Evolutionary conservation across 345 rosid species (phyloP).

Genomic region (Salix caprea): DNA sequence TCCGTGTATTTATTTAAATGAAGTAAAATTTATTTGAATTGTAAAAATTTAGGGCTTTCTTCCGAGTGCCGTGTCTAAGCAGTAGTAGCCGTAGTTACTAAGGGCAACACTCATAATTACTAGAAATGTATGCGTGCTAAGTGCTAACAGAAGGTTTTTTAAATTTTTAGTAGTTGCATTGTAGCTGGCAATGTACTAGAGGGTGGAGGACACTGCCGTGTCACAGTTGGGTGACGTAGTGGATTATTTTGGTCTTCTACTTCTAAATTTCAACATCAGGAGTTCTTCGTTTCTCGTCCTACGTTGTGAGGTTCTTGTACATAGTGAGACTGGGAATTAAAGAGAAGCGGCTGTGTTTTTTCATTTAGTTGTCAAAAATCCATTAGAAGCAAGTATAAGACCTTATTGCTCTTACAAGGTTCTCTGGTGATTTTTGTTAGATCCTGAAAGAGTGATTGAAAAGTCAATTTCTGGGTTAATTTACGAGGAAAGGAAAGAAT

Average conservation of each 20-base stretch:
- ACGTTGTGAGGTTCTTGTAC: background rate
- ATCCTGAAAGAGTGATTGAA: background rate
- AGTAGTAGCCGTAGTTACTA: background rate
- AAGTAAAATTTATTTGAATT: background rate
- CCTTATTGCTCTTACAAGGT: background rate
- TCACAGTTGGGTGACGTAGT: background rate
- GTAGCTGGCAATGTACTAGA: background rate
- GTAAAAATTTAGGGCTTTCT: background rate
- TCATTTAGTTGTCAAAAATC: background rate
- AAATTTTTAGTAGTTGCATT: background rate
- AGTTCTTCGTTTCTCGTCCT: background rate
- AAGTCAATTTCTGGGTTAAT: background rate
- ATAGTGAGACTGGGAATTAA: background rate
- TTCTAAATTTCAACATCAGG: background rate
- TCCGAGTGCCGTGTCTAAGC: background rate
- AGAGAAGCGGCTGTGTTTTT: background rate
- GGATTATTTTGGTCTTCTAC: background rate
- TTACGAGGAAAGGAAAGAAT: background rate
- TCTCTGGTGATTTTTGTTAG: background rate
- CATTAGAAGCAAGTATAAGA: background rate
- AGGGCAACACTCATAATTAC: background rate
- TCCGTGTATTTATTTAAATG: background rate
- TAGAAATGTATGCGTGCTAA: background rate
- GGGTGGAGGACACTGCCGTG: background rate
- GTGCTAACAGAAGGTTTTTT: background rate